Evolutionary conservation across 73 alveolate species (phyloP).

Genomic region (Uronychia binucleata): DNA sequence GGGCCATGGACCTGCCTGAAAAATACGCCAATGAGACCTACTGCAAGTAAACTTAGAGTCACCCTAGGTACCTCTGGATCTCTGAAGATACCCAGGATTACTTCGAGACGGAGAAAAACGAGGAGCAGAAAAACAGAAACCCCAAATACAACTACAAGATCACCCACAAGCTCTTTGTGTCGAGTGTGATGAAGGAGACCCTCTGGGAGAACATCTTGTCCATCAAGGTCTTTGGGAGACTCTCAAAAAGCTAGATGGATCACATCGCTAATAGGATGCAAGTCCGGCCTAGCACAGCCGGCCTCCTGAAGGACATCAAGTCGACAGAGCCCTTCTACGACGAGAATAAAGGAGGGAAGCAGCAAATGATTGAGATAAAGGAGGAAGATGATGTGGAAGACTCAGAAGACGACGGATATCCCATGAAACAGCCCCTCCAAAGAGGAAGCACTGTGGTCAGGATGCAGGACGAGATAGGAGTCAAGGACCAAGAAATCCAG

Average conservation of each 20-base stretch:
- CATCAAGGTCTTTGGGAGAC: conserved; percentile 60
- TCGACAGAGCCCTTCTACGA: conserved; percentile 23
- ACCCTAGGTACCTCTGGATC: conserved; percentile 27
- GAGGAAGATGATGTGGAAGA: conserved; percentile 27
- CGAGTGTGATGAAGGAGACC: conserved; percentile 24
- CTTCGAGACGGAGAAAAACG: conserved; percentile 44
- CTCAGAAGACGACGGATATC: conserved; percentile 3
- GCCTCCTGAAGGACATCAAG: conserved; percentile 37
- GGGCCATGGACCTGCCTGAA: conserved; percentile 54
- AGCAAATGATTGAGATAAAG: conserved; percentile 13
- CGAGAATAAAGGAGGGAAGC: neutral
- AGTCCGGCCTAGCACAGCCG: conserved; percentile 10
- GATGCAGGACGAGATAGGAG: neutral
- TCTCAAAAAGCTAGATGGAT: conserved; percentile 19
- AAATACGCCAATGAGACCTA: conserved; percentile 45
- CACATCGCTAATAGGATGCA: conserved; percentile 6
- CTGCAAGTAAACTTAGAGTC: conserved; percentile 25
- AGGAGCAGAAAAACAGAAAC: conserved; percentile 30
- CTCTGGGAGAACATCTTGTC: conserved; percentile 41
- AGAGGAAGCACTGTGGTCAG: neutral
- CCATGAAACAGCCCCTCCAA: neutral
- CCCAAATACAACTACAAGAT: conserved; percentile 45
- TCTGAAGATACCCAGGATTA: conserved; percentile 25
- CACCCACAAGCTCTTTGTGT: conserved; percentile 39
- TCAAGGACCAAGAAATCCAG: neutral